Evolutionary conservation across 2,329 filamentous ascomycete genomes (phyloP), one percentile per base, ranked within the genome.

Genomic region (Chaetomium sp.): DNA sequence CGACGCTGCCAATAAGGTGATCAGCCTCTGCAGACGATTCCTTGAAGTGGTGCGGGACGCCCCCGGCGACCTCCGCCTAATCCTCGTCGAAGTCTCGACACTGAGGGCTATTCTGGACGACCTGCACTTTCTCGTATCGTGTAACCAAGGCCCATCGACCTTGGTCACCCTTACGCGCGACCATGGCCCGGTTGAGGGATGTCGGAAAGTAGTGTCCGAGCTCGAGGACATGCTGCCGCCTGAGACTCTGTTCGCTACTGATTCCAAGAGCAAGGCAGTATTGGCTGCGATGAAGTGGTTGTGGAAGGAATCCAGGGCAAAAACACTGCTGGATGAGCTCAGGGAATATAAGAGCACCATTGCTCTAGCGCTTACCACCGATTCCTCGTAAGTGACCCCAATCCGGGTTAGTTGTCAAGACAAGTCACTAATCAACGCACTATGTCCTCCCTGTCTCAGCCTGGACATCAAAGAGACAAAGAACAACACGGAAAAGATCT

Each of bases 1-100:
- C 21, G 56, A 64, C 19, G 45, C 63, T 7, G 64, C 65, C 9
- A 58, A 65, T 27, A 57, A 58, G 10, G 49, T 70, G 19, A 59
- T 62, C 45, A 35, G 10, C n/a, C 19, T 62, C 3, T 70, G 68
- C 64, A 65, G 65, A 33, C n/a, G n/a, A n/a, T 67, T 60, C 16
- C 59, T 70, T 13, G 64, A 66, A 27, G 51, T 56, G 2, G 59
- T 64, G 6, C 38, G 42, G 3, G 50, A 65, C 23, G 57, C 60
- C 19, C 69, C 69, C 1, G 54, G 38, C 1, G 68, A 69, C 10
- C 35, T 70, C 1, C 68, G 66, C 8, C 38, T 66, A 1, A 69
- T 70, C n/a, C 60, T 59, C 27, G 33, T 70, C 42, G 66, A 70
- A 31, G 49, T 62, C 0, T 62, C 42, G 2, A 54, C 65, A 0